Evolutionary conservation across 352 stramenopile species (phyloP).

Genomic region (Globisporangium cylindrosporum): DNA sequence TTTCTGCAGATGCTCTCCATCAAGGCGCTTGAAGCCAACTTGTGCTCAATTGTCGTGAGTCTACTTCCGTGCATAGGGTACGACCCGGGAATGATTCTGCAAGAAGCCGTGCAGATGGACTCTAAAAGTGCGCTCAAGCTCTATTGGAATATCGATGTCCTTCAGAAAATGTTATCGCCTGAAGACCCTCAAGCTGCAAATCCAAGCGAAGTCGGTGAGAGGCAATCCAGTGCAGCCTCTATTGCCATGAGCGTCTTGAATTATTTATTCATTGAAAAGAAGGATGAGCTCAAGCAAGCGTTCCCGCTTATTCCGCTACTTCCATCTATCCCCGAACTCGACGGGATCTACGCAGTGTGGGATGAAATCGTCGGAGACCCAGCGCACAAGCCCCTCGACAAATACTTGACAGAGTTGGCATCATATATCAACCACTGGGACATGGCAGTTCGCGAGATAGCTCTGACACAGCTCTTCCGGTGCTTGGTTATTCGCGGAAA

Average conservation of each 20-base stretch:
- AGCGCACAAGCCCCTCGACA: slow-evolving; percentile 30
- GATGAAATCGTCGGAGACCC: slow-evolving; percentile 63
- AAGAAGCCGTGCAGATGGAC: slow-evolving; percentile 28
- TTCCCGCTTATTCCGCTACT: slow-evolving; percentile 74
- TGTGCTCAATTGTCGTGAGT: slow-evolving; percentile 87
- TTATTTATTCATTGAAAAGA: slow-evolving; percentile 80
- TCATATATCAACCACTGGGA: slow-evolving; percentile 80
- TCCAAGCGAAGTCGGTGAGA: slow-evolving; percentile 1
- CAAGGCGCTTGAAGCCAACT: slow-evolving; percentile 79
- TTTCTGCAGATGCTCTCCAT: slow-evolving; percentile 79
- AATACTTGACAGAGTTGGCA: slow-evolving; percentile 58
- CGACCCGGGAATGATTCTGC: slow-evolving; percentile 38
- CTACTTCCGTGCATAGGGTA: slow-evolving; percentile 70
- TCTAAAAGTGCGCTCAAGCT: slow-evolving; percentile 7
- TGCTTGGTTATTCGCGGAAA: slow-evolving; percentile 54
- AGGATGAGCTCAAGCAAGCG: slow-evolving; percentile 46
- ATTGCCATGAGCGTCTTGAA: slow-evolving; percentile 36
- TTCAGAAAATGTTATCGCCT: slow-evolving; percentile 17
- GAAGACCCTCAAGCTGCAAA: not conserved
- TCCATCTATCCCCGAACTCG: slow-evolving; percentile 60
- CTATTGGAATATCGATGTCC: slow-evolving; percentile 42
- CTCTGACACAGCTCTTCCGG: slow-evolving; percentile 65
- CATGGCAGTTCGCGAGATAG: slow-evolving; percentile 71
- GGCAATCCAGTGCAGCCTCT: slow-evolving; percentile 2
- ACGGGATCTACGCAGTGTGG: slow-evolving; percentile 56